Evolutionary conservation across 352 stramenopile species (phyloP).

Genomic region (Phytophthora tentaculata): DNA sequence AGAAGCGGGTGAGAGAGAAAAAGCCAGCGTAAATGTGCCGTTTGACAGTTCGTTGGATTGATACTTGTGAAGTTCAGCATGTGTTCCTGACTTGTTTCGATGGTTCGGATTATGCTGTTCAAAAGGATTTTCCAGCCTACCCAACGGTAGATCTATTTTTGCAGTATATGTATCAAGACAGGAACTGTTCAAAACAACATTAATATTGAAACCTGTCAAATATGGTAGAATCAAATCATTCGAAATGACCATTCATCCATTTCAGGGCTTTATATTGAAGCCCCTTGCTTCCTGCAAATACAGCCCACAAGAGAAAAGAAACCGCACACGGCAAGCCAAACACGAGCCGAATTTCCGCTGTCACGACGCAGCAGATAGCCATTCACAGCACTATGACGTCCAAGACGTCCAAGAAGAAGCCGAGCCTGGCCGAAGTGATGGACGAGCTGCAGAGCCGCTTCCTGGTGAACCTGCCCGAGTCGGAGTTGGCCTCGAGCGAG

Average conservation of each 20-base stretch:
- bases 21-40: conserved; percentile 18
- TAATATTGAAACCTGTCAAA: neutral
- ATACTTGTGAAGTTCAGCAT: neutral
- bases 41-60: neutral
- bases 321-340: conserved; percentile 32
- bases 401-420: conserved; percentile 48
- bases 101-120: conserved; percentile 11
- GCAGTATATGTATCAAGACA: neutral
- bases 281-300: too few species aligned
- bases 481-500: conserved; percentile 90
- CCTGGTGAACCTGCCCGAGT: conserved; percentile 93
- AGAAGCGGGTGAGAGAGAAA: conserved; percentile 16
- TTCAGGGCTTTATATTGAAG: conserved; percentile 26
- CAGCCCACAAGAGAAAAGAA: conserved; percentile 41
- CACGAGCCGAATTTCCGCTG: conserved; percentile 12
- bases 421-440: conserved; percentile 90
- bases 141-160: conserved; percentile 3
- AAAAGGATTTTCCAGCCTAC: neutral
- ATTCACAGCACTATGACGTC: conserved; percentile 21
- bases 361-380: neutral
- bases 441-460: conserved; percentile 97
- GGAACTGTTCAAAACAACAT: neutral
- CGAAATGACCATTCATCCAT: neutral
- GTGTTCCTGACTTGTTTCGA: neutral
- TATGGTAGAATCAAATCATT: neutral